Evolutionary conservation across 2,329 filamentous ascomycete genomes (phyloP), one percentile per base, ranked within the genome.

Genomic region (Alternaria rosae): DNA sequence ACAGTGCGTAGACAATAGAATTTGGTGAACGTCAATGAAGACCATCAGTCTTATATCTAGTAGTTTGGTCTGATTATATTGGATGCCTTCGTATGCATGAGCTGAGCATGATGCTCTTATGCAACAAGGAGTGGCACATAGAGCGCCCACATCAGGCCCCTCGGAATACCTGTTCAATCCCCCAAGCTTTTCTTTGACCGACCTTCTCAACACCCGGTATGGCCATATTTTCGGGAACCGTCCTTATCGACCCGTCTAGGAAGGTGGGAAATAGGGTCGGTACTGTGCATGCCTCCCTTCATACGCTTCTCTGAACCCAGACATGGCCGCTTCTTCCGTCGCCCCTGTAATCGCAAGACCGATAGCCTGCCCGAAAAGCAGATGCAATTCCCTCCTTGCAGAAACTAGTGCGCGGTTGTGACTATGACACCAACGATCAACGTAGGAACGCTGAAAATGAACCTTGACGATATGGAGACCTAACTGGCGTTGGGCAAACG

Each of bases 311-410:
- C 66, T 63, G 47, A 72, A 77, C 2, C 59, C 66, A 17, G 45
- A 42, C 72, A 78, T 73, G 8, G 77, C 76, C 17, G 73, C 70
- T 6, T 69, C 61, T 44, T 73, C 70, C 12, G 55, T 71, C 26
- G 61, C 65, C 1, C 77, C 76, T 4, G 70, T 63, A 26, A 80
- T 66, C 20, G 64, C 66, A 7, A 57, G 52, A 32, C 63, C 53
- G 43, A 80, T 71, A 1, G 73, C 75, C 8, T 71, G 57, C 0
- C 67, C 73, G 23, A 73, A 79, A 2, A 77, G 61, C 1, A 43
- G 12, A 47, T 79, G 75, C 26, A 80, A 59, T 10, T 73, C 62
- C 10, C 42, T 56, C 21, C 62, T 70, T 12, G 70, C n/a, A n/a
- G n/a, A n/a, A n/a, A n/a, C n/a, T n/a, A n/a, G n/a, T n/a, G n/a